Evolutionary conservation across 2,329 filamentous ascomycete species (phyloP), one percentile per base, ranked within the genome.

Genomic region (Thermomyces lanuginosus): DNA sequence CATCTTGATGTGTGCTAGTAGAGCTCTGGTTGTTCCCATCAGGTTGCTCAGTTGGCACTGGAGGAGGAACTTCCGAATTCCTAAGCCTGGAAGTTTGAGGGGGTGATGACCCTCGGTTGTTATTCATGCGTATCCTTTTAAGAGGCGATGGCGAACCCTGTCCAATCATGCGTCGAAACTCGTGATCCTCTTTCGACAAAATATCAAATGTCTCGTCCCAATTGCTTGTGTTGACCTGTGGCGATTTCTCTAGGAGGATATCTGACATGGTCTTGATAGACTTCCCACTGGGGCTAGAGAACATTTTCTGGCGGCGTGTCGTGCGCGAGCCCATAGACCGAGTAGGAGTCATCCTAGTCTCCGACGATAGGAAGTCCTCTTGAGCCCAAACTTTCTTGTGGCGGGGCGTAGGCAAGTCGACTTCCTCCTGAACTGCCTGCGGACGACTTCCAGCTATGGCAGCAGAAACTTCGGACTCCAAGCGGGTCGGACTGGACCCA

Each of bases 181-280:
- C 48, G 10, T 40, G 37, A 29, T 60, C 56, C 1, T 59, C 55
- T 3, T 41, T 44, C 1, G 45, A 53, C 16, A 60, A 37, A 7
- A 60, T 39, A 17, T 45, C 44, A 24, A 57, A 39, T 12, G 50
- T 43, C 4, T 53, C 24, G 24, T 55, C 51, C 15, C 48, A 42
- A 13, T 41, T 39, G 16, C 39, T 41, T 8, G 36, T 37, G n/a
- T 38, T 41, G 25, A 46, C 40, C 24, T 51, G 45, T 4, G 56
- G 56, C 3, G 56, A 58, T 23, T 44, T 41, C 27, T 58, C 54
- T 1, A 49, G 44, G 13, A 55, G 55, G 36, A 61, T 58, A 16
- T 57, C 49, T 8, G 55, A 51, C 27, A 58, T 40, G 26, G 44
- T 42, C 27, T 48, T 45, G 21, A 52, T 49, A 27, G 46, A 47